Evolutionary conservation across 306 rosid genomes (phyloP).

Genomic region (Acacia crassicarpa): DNA sequence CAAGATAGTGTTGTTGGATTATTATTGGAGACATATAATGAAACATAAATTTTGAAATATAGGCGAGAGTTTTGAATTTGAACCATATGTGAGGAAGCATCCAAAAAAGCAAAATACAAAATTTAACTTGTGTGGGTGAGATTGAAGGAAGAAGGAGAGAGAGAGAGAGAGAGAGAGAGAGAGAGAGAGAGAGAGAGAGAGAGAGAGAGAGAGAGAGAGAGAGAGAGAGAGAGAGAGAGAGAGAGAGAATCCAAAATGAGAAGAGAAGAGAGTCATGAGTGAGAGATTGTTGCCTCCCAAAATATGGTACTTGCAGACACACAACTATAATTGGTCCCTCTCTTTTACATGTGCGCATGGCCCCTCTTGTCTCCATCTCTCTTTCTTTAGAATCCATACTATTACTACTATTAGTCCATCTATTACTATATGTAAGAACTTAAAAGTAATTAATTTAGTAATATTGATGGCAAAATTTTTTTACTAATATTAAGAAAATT

Average conservation of each 20-base stretch:
- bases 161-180: not conserved
- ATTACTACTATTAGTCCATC: too few relatives aligned
- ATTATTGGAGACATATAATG: not conserved
- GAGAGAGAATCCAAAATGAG: conserved; percentile 40
- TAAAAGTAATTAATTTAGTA: too few relatives aligned
- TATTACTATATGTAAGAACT: too few relatives aligned
- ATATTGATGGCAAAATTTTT: too few relatives aligned
- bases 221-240: not conserved
- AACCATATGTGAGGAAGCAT: conserved; percentile 9
- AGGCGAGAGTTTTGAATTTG: conserved; percentile 3
- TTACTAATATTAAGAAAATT: too few relatives aligned
- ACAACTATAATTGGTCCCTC: conserved; percentile 33
- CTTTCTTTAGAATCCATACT: not conserved
- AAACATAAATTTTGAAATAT: not conserved
- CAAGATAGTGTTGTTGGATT: not conserved
- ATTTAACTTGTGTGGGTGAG: not conserved
- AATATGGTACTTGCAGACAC: conserved; percentile 41
- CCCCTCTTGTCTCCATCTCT: not conserved
- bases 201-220: conserved; percentile 16
- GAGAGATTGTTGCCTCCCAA: conserved; percentile 40
- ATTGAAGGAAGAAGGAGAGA: not conserved
- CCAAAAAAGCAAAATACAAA: conserved; percentile 13
- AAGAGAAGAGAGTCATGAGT: conserved; percentile 28
- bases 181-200: conserved; percentile 32
- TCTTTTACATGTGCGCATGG: conserved; percentile 26